Evolutionary conservation across 495 filamentous ascomycete species (phyloP), one percentile per base, ranked within the genome.

Genomic region (Aspergillus panamensis): DNA sequence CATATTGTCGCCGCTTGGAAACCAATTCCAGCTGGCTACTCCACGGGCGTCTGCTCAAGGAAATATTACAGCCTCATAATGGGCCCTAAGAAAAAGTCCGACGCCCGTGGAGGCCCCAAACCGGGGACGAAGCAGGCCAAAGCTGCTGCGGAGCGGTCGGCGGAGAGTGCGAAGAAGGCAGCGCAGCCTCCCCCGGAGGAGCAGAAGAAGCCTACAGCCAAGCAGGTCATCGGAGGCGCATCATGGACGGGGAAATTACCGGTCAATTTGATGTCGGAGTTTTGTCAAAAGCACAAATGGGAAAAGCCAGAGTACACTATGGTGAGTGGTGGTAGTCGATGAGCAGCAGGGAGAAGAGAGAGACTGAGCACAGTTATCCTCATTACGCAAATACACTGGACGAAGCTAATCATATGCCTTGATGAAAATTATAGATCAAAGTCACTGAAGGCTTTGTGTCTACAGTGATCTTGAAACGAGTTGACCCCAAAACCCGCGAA

Each of bases 201-300:
- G 59, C 84, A 84, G 19, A 91, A 91, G 58, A 88, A 87, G 63
- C 89, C 91, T 37, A 85, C 89, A 31, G 86, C 90, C 53, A 89
- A 91, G 72, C 86, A 90, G 61, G 75, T 98, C 55, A 96, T 98
- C 70, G 95, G 91, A 49, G 94, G 94, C 49, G 84, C 90, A 62
- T 96, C 91, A 67, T 98, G 95, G 95, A 98, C 94, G 0, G 94
- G 94, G 35, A 98, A 98, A 69, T 74, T 98, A 37, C 94, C 94
- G 3, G 88, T 96, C 51, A 94, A 92, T 67, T 79, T 98, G 67
- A 84, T 98, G 54, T 87, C 88, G 16, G 94, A 98, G 79, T 90
- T 96, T 75, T 95, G 90, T 66, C 91, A 96, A 70, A 92, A 92
- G 74, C 88, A 93, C 73, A 90, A 89, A 66, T 98, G 94, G 94